A percentile compares a stretch with the other conserved stretches of the same genome.
These are phyloP conservation scores for Monosporascus sp. DNA, from an alignment of 2,329 filamentous ascomycete species.

Conservation along the genomic window DNA sequence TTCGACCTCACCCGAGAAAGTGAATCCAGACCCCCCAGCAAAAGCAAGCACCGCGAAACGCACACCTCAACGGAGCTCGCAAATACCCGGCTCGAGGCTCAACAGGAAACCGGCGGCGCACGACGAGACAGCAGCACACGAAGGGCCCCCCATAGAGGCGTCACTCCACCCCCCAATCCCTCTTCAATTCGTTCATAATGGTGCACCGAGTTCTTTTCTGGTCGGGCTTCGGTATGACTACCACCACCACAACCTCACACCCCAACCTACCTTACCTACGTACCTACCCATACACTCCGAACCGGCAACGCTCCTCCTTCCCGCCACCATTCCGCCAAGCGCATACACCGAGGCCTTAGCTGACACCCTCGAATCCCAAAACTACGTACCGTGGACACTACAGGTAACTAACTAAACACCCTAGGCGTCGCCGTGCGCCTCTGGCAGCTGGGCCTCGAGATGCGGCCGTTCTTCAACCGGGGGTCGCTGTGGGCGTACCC, in stretches of 20 bases:
- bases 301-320: background rate
- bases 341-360: background rate
- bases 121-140: slow-evolving; percentile 1
- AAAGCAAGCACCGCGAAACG: slow-evolving; percentile 6
- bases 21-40: slow-evolving; percentile 3
- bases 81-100: slow-evolving; percentile 2
- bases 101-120: slow-evolving; percentile 4
- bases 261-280: background rate
- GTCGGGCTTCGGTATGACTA: slow-evolving; percentile 78
- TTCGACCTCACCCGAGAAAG: background rate
- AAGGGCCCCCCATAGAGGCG: slow-evolving; percentile 14
- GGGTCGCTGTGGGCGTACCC: slow-evolving; percentile 88
- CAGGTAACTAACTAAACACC: slow-evolving; percentile 13
- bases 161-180: slow-evolving; percentile 11
- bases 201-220: slow-evolving; percentile 70
- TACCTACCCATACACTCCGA: background rate
- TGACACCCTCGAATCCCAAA: too few species aligned
- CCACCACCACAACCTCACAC: slow-evolving; percentile 6
- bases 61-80: background rate
- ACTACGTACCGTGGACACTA: too few species aligned
- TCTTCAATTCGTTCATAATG: slow-evolving; percentile 36
- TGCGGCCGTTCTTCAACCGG: slow-evolving; percentile 87
- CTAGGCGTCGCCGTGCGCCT: slow-evolving; percentile 83
- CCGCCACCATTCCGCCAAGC: slow-evolving; percentile 4
- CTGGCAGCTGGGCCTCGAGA: slow-evolving; percentile 98